Base-by-base conservation (phyloP, 2,329 filamentous ascomycete species). In the Penicillium sp. region DNA sequence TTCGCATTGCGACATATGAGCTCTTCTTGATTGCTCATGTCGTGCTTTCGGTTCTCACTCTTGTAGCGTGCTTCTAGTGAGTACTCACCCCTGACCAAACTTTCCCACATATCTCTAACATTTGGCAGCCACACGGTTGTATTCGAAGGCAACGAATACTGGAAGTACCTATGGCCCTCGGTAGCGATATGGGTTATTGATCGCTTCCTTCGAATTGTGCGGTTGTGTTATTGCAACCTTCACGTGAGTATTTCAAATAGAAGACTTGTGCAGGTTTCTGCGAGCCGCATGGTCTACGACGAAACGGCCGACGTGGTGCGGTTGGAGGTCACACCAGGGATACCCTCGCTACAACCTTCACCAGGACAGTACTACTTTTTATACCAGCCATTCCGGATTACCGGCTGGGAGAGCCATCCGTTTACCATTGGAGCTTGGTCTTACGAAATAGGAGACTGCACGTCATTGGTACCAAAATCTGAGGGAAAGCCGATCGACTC, bases 291-390 rank as follows among this genome's bases (percentile, higher is more conserved):
- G 9, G 75, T 67, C 4, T 83, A 82, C 61, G 70, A 79, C 53
- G 60, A 73, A 39, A 64, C 66, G 6, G 74, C 76, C 6, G 77
- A 82, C 53, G 68, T 83, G 19, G 70, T 83, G 44, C 74, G 76
- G 6, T 61, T 83, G n/a, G 76, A 81, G 39, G 67, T 82, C 1
- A 70, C 71, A 0, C 73, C 73, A 2, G 71, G 67, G 0, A 71
- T 74, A 1, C 65, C 55, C 10, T 60, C 66, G 0, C 59, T 78
- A 6, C 65, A 64, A 10, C 73, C 78, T 1, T 67, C 66, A 2
- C 76, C 80, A 3, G 81, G 81, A 11, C 73, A 77, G 10, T 81
- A 81, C 62, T 83, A 81, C 61, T 82, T 78, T 57, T 65, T 83
- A 10, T 81, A 82, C 53, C 73, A 77, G 47, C 76, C 79, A 0